Conservation (phyloP, 306 rosid genomes). For the Rosa chinensis region DNA sequence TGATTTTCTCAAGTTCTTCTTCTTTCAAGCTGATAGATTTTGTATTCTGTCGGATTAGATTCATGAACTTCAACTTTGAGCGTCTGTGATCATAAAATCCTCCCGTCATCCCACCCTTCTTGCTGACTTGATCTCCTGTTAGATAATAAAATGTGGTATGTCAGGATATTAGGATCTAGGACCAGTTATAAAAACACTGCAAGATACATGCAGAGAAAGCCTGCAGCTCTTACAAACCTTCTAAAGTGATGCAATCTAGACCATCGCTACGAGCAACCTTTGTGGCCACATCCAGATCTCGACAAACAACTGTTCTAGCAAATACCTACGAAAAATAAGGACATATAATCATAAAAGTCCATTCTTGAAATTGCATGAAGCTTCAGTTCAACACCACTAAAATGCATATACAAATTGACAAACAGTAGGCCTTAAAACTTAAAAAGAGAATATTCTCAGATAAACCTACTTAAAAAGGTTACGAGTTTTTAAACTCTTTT, state of each 20-base stretch:
- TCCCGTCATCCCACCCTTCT: constrained; percentile 99
- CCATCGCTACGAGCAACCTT: constrained; percentile 84
- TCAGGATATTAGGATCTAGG: constrained; percentile 29
- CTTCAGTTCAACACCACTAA: neutral
- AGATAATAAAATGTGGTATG: constrained; percentile 18
- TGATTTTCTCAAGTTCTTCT: constrained; percentile 65
- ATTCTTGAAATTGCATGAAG: constrained; percentile 10
- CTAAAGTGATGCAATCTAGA: constrained; percentile 94
- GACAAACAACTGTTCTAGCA: constrained; percentile 92
- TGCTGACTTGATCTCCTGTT: constrained; percentile 98
- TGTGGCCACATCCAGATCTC: constrained; percentile 91
- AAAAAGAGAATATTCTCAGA: neutral
- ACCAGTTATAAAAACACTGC: constrained; percentile 1
- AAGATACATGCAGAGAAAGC: constrained; percentile 21
- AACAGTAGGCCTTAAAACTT: neutral
- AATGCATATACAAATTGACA: neutral
- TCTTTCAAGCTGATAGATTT: constrained; percentile 52
- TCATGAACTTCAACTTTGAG: constrained; percentile 86
- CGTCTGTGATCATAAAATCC: constrained; percentile 97
- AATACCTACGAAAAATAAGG: constrained; percentile 58
- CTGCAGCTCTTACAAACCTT: constrained; percentile 50
- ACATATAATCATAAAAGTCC: constrained; percentile 20
- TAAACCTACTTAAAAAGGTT: neutral
- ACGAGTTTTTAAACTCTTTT: neutral
- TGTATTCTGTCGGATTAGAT: constrained; percentile 52